These are phyloP conservation scores for Juglanconis sp. DNA, from an alignment of 2,329 filamentous ascomycete genomes.

Conservation along the genomic window DNA sequence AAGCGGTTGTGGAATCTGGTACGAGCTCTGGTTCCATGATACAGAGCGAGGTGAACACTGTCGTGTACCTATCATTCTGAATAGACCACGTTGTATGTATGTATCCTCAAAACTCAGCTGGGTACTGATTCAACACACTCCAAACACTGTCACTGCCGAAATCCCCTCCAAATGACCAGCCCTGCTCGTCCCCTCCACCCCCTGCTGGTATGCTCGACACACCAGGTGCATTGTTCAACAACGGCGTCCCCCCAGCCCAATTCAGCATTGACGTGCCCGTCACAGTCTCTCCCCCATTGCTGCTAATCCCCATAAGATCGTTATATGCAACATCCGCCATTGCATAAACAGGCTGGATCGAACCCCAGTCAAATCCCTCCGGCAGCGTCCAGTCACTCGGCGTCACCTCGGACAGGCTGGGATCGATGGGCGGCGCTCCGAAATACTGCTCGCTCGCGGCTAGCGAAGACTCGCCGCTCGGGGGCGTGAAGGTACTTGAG, in stretches of 20 bases:
- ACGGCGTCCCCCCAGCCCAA: constrained; percentile 18
- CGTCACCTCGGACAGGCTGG: background rate
- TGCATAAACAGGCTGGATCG: constrained; percentile 54
- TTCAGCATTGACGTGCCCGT: constrained; percentile 18
- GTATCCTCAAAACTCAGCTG: constrained; percentile 1
- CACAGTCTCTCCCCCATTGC: constrained; percentile 24
- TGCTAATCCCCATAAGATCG: constrained; percentile 45
- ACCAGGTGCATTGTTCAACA: constrained; percentile 6
- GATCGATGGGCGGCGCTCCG: background rate
- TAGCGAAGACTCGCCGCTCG: background rate
- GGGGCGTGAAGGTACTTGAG: constrained; percentile 8
- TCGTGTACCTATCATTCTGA: too few relatives aligned
- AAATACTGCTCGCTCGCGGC: background rate
- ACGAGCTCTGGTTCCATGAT: too few relatives aligned
- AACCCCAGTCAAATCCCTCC: constrained; percentile 45
- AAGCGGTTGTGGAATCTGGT: too few relatives aligned
- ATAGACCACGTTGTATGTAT: too few relatives aligned
- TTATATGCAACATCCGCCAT: constrained; percentile 57
- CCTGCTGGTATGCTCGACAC: background rate
- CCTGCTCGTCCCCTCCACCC: constrained; percentile 14
- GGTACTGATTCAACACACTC: constrained; percentile 28
- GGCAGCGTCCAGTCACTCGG: constrained; percentile 39
- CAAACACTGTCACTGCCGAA: constrained; percentile 30
- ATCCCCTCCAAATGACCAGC: constrained; percentile 25
- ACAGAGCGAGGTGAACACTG: too few relatives aligned